Evolutionary conservation across 768 basidiomycete genomes (phyloP).

Genomic region (Tylopilus plumbeoviolaceoides): DNA sequence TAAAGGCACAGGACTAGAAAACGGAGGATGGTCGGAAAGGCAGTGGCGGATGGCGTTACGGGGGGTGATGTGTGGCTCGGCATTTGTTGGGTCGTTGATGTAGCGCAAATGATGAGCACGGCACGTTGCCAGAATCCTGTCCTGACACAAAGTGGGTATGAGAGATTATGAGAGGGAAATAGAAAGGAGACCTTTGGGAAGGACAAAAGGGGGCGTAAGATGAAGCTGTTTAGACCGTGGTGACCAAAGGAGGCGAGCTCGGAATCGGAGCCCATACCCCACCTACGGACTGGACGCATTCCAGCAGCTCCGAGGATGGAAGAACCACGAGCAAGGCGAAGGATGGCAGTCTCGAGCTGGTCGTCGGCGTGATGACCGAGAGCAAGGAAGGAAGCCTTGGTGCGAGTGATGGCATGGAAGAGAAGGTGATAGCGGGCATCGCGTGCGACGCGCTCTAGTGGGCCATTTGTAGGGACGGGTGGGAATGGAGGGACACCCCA

Average conservation of each 20-base stretch:
- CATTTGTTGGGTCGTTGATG: slow-evolving; percentile 67
- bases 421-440: slow-evolving; percentile 53
- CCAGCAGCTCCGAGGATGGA: slow-evolving; percentile 56
- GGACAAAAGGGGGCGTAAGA: slow-evolving; percentile 65
- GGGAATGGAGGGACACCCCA: slow-evolving; percentile 60
- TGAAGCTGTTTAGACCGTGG: slow-evolving; percentile 63
- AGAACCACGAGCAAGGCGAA: slow-evolving; percentile 61
- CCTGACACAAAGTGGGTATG: slow-evolving; percentile 38
- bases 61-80: slow-evolving; percentile 65
- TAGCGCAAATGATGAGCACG: slow-evolving; percentile 57
- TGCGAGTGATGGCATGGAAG: slow-evolving; percentile 42
- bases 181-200: slow-evolving; percentile 56
- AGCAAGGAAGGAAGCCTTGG: slow-evolving; percentile 43
- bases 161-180: neutral
- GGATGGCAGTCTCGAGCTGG: slow-evolving; percentile 76
- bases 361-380: slow-evolving; percentile 81
- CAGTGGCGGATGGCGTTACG: slow-evolving; percentile 68
- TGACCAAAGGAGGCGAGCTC: slow-evolving; percentile 42
- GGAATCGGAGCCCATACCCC: slow-evolving; percentile 66
- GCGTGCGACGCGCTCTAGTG: slow-evolving; percentile 58
- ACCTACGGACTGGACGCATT: slow-evolving; percentile 64
- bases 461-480: slow-evolving; percentile 35
- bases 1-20: slow-evolving; percentile 14
- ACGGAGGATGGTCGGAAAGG: slow-evolving; percentile 20
- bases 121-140: slow-evolving; percentile 78